Base-by-base conservation (phyloP, 768 basidiomycete species). In the Nidularia pulvinata region DNA sequence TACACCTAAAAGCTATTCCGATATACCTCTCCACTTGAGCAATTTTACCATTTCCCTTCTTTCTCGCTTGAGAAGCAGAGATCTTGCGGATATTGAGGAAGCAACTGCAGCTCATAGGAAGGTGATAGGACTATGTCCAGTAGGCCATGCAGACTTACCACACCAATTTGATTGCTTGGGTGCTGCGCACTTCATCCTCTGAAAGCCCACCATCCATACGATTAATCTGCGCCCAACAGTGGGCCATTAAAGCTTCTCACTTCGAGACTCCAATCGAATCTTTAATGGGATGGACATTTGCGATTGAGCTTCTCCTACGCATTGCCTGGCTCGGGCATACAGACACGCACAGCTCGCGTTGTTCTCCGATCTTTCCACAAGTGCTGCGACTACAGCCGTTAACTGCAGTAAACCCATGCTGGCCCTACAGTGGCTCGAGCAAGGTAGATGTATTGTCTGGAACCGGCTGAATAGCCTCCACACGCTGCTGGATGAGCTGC, bases 1-100 rank as follows among this genome's bases (percentile, higher is more conserved):
- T 19, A 19, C 19, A 19, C 48, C 49, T 11, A 32, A 39, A 16
- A 19, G 33, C 10, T 33, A 59, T 46, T 22, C 50, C 16, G 48
- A 46, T 30, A 13, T 37, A 11, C 55, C 55, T 16, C 11, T 4
- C 11, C 33, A n/a, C 33, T 30, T 59, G 5, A 48, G 44, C 30
- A 53, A 48, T 34, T 52, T 59, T 32, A 55, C 48, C 6, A 54
- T 6, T 50, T 49, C 52, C n/a, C 45, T 53, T 11, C n/a, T 48
- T 19, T 5, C 4, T 25, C 50, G 36, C 13, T 59, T 57, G 46
- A n/a, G 42, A 34, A 34, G 13, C 33, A 46, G 39, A 9, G 44
- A 58, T 34, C 14, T 54, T 16, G 25, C 6, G 49, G 56, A 61
- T 48, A 52, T 61, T 35, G 36, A 55, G 13, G 19, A 50, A 22